Evolutionary conservation across 495 filamentous ascomycete genomes (phyloP), one percentile per base, ranked within the genome.

Genomic region (Annulohypoxylon nitens): DNA sequence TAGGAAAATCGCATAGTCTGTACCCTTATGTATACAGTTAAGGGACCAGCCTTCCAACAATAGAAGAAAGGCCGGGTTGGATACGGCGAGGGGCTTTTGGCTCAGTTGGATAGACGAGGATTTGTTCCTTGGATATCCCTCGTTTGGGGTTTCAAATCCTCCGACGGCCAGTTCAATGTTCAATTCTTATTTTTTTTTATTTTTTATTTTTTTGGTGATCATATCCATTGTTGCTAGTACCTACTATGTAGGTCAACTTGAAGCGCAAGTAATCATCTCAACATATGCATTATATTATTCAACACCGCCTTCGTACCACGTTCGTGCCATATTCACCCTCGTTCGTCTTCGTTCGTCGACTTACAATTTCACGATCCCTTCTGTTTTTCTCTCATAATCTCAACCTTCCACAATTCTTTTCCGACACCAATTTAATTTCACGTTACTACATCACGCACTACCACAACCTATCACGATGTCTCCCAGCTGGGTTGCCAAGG

Each of bases 21-120:
- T 12, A 33, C 14, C 5, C 14, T 33, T 33, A 47, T 14, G 18
- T 50, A 50, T 4, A 54, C 2, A n/a, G 2, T n/a, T 54, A 54
- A 7, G 10, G 25, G 5, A 10, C 1, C 1, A 14, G 23, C 33
- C 3, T 18, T 3, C 1, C 25, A 54, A 54, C 47, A 50, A 1
- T 23, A 10, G 30, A 33, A 33, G 20, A 51, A 54, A 54, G 25
- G 50, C 50, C 50, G 50, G 11, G 50, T 54, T 25, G 50, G 50
- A 30, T 33, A 26, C 48, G 48, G 48, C 48, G 48, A 26, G 48
- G 48, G 4, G 25, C 20, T 51, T 14, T n/a, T 47, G 43, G 43
- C 43, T 47, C 43, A 47, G 0, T 47, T 47, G 43, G 43, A 18
- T 47, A 47, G n/a, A 18, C 4, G n/a, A 47, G 14, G 36, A 2